Evolutionary conservation across 2,329 filamentous ascomycete species (phyloP).

Genomic region (Chaetomiaceae sp.): DNA sequence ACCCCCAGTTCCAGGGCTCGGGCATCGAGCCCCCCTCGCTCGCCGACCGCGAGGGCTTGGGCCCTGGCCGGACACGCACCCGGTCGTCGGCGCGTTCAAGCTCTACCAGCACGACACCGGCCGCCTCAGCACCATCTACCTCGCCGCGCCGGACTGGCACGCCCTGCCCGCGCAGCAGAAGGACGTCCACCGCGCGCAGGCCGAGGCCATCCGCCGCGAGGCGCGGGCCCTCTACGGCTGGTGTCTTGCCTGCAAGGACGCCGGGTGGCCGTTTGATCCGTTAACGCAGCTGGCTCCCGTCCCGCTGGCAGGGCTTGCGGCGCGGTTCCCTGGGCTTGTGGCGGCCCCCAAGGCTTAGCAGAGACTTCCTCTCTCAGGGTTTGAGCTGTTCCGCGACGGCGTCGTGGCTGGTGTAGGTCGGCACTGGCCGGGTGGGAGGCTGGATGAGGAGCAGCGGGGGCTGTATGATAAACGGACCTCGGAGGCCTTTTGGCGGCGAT

Average conservation of each 20-base stretch:
- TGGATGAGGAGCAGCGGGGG: not conserved
- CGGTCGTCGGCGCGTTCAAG: not conserved
- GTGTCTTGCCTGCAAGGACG: not conserved
- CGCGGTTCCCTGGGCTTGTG: too few relatives aligned
- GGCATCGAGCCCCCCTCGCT: not conserved
- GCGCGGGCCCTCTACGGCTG: not conserved
- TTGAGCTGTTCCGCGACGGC: slow-evolving; percentile 1
- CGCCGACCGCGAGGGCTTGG: not conserved
- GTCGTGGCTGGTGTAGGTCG: not conserved
- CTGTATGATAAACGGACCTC: not conserved
- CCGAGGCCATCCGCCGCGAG: slow-evolving; percentile 4
- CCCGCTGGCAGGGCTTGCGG: too few relatives aligned
- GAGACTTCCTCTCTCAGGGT: not conserved
- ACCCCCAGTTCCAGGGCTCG: not conserved
- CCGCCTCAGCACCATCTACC: not conserved
- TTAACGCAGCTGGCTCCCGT: too few relatives aligned
- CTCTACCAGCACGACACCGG: not conserved
- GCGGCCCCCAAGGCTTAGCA: not conserved
- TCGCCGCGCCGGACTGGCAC: not conserved
- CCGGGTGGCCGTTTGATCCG: too few relatives aligned
- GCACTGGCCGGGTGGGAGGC: slow-evolving; percentile 2
- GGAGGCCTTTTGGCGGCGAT: too few relatives aligned
- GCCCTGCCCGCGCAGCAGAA: slow-evolving; percentile 2
- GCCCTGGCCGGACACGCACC: not conserved
- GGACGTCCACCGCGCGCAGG: slow-evolving; percentile 2